phyloP scores from a whole-genome alignment of 768 basidiomycete genomes.

The Terana coerulea region DNA sequence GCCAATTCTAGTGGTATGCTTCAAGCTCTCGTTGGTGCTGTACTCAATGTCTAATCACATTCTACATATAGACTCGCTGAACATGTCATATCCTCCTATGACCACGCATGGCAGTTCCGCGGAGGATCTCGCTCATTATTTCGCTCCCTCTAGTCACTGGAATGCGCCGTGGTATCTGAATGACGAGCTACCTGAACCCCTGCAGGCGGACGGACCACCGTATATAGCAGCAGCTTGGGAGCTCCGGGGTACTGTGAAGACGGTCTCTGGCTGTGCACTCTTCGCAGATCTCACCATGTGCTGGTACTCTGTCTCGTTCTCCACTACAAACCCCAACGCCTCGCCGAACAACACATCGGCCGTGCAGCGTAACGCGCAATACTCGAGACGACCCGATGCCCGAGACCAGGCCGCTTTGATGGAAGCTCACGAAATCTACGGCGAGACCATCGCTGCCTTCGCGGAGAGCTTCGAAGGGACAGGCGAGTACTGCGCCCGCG shows the following conservation, averaged over 20 bases:
- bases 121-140: slow-evolving; percentile 42
- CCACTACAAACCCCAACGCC: slow-evolving; percentile 18
- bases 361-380: slow-evolving; percentile 34
- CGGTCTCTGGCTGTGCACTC: slow-evolving; percentile 34
- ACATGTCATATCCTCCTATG: slow-evolving; percentile 33
- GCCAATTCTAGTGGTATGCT: background rate
- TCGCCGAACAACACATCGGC: slow-evolving; percentile 28
- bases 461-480: slow-evolving; percentile 42
- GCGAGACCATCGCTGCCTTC: slow-evolving; percentile 44
- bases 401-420: slow-evolving; percentile 32
- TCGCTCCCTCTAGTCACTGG: slow-evolving; percentile 40
- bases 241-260: slow-evolving; percentile 27
- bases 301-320: slow-evolving; percentile 43
- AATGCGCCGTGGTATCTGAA: slow-evolving; percentile 38
- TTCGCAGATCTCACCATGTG: slow-evolving; percentile 49
- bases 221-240: slow-evolving; percentile 27
- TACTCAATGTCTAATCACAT: background rate
- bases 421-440: slow-evolving; percentile 44
- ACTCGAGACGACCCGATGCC: slow-evolving; percentile 36
- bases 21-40: background rate
- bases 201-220: slow-evolving; percentile 19
- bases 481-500: slow-evolving; percentile 43
- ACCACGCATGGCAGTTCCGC: slow-evolving; percentile 32
- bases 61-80: slow-evolving; percentile 17
- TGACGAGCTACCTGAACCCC: slow-evolving; percentile 31